Evolutionary conservation across 306 rosid genomes (phyloP).

Genomic region (Inga leiocalycina): DNA sequence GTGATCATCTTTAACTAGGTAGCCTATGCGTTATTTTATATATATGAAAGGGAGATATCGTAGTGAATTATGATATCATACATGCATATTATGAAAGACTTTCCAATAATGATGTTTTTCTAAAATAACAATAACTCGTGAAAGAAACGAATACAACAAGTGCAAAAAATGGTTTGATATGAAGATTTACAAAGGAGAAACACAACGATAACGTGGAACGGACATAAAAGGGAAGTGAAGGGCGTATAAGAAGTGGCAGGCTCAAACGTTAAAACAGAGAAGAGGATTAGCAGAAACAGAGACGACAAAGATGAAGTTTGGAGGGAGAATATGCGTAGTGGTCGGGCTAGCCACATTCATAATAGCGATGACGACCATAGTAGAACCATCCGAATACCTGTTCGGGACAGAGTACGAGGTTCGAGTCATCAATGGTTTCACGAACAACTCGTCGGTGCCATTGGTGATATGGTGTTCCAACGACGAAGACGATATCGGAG

Average conservation of each 20-base stretch:
- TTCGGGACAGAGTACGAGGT: conserved; percentile 53
- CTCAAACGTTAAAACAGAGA: neutral
- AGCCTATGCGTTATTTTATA: no score
- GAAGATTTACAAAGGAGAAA: neutral
- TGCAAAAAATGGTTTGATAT: neutral
- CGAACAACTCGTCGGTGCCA: conserved; percentile 71
- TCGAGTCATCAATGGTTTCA: conserved; percentile 75
- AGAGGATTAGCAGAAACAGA: neutral
- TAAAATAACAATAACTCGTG: neutral
- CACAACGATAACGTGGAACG: neutral
- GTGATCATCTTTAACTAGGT: no score
- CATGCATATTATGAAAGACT: neutral
- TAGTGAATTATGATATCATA: neutral
- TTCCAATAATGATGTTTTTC: neutral
- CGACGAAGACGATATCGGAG: conserved; percentile 64
- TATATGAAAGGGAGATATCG: no score
- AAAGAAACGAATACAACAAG: neutral
- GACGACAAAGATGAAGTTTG: conserved; percentile 16
- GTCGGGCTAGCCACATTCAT: conserved; percentile 30
- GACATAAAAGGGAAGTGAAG: neutral
- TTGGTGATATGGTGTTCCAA: conserved; percentile 85
- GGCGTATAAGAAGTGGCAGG: neutral
- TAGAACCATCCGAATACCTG: conserved; percentile 35
- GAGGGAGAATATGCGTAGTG: conserved; percentile 16
- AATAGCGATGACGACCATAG: conserved; percentile 30